Evolutionary conservation across 1,284 basidiomycete species (phyloP), one percentile per base, ranked within the genome.

Genomic region (Ceratobasidium theobromae): DNA sequence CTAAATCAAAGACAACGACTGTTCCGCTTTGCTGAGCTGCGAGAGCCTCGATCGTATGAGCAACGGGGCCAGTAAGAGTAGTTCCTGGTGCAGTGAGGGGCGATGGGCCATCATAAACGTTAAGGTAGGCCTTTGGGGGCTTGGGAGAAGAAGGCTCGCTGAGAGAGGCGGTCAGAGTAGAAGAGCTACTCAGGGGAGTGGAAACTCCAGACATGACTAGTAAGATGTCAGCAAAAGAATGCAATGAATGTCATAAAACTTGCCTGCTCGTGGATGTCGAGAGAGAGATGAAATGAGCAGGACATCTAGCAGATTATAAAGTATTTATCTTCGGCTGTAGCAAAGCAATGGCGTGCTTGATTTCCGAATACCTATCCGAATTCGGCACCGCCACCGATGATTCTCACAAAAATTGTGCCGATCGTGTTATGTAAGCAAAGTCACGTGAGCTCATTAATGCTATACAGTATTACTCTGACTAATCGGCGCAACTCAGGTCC

Each of bases 1-100:
- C 89, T 60, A 92, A 80, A 73, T 93, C 91, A 73, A 90, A 93
- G 51, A 90, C 76, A 74, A 91, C 91, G 68, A 93, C 82, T 16
- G 84, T 78, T 12, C 87, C 89, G 74, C 82, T 88, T 38, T 80
- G 76, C 43, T 80, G 80, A 9, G 86, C 87, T 11, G 87, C 79
- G 53, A 90, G 76, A 69, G 81, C 83, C 76, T 92, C 89, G 54
- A 92, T 78, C 67, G 86, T 74, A 23, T 49, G 40, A 2, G 57
- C 57, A 40, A 35, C 57, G 28, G 57, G 57, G n/a, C 32, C 25
- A 11, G 57, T 62, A 16, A 28, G 11, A 27, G 33, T 14, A 4
- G 46, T 40, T 40, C 57, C 46, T 32, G 57, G 40, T 3, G 46
- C 27, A n/a, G 57, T 62, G 3, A 40, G 25, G 30, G 57, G 57